Evolutionary conservation across 441 rosid genomes (phyloP), one percentile per base, ranked within the genome.

Genomic region (Rhodomyrtus psidioides): DNA sequence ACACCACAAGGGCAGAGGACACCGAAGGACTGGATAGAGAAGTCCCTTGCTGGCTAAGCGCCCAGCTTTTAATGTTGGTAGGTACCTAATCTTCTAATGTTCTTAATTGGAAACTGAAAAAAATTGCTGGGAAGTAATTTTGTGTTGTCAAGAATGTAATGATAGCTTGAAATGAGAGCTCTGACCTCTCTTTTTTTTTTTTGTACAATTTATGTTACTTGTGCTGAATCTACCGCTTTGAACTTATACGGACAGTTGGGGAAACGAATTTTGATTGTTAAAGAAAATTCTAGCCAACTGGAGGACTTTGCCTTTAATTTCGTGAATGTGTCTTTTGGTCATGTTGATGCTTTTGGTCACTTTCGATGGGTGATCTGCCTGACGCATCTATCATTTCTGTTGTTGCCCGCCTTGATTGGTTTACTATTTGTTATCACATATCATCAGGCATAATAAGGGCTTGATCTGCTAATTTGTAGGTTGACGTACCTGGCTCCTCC

Each of bases 401-500:
- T 0, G 10, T 34, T 1, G n/a, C 9, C 79, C 39, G 49, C 79
- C 79, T 70, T 49, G 65, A 39, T 58, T 34, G 85, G 55, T 62
- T 44, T 34, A 70, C 44, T 39, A 46, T 44, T 15, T 82, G 49
- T 49, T 51, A 26, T 81, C 53, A 42, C 84, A 57, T 58, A 84
- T 75, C 84, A 83, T 57, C 53, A 42, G 49, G 86, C 76, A 85
- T 89, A 84, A 88, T 87, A 82, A 44, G 81, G 65, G 54, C 44
- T 84, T 86, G 82, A 54, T 83, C 53, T 82, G 86, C 75, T 49
- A 16, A 23, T 6, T 30, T 92, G 92, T 92, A 96, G 99, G 98
- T 94, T 90, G 98, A 97, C 90, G 95, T 95, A 88, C 95, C 96
- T 90, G 89, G 62, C 86, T 94, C 98, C 86, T 90, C 97, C 88